Evolutionary conservation across 371 early-diverging fungal genomes (phyloP), one percentile per base, ranked within the genome.

Genomic region (Funneliformis caledonium): DNA sequence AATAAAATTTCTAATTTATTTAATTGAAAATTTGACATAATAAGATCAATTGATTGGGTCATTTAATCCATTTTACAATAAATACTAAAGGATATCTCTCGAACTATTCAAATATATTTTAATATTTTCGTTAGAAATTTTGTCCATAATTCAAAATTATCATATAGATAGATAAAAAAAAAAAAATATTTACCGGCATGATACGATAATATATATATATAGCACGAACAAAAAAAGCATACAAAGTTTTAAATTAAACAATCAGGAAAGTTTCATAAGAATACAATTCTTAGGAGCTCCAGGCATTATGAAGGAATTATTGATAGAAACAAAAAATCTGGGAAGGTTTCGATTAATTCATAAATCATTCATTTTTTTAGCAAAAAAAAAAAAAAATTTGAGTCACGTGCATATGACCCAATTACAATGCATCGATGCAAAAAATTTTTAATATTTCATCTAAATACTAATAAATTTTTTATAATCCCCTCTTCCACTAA

Each of bases 201-300:
- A 37, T 37, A 37, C 3, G 37, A 37, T 37, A 2, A 37, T 37
- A 37, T 37, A 37, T 37, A 37, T 37, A 37, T 37, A 37, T 3
- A 26, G 1, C 37, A 37, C 37, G 37, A 37, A 10, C 10, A 10
- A 64, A 64, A 62, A 26, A 26, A 62, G 8, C 7, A 16, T 61
- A 10, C 31, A 11, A 26, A 26, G 9, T 31, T 37, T 37, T 26
- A 26, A 37, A 37, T 37, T 37, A 37, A 37, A 37, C 37, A 37
- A 2, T 43, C 9, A 10, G 33, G 62, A 61, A 67, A 67, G 48
- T 77, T 65, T 45, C 48, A 65, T 65, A 65, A 56, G 67, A 65
- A 70, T 72, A 79, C 79, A 79, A 61, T 79, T 79, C 37, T n/a
- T 80, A 48, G 72, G 16, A 52, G 72, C 72, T 45, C 72, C 80